Evolutionary conservation across 257 asterid genomes (phyloP).

Genomic region (Solanum appendiculatum): DNA sequence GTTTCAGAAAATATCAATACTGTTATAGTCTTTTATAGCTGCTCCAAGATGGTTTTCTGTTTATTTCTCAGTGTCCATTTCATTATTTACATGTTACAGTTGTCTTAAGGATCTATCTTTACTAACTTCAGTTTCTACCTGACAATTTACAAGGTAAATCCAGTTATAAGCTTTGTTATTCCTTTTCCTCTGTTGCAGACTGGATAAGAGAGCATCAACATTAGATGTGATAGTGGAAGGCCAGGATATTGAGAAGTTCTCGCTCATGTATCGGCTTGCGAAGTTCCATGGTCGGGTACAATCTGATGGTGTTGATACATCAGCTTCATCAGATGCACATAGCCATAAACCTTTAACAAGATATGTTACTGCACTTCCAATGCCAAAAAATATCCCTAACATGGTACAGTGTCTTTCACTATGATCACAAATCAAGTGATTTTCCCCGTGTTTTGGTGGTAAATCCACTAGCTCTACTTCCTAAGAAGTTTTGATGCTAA

Average conservation of each 20-base stretch:
- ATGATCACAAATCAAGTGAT: conserved; percentile 21
- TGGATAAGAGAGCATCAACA: conserved; percentile 42
- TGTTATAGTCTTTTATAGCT: not conserved
- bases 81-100: not conserved
- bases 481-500: not conserved
- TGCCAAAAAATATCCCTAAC: conserved; percentile 54
- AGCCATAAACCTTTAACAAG: conserved; percentile 20
- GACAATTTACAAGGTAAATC: not conserved
- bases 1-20: not conserved
- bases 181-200: conserved; percentile 33
- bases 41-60: not conserved
- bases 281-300: conserved; percentile 51
- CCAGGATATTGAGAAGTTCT: conserved; percentile 56
- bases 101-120: not conserved
- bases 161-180: not conserved
- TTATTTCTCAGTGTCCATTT: not conserved
- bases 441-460: not conserved
- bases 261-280: conserved; percentile 61
- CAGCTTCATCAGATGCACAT: conserved; percentile 19
- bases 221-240: conserved; percentile 41
- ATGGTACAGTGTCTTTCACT: conserved; percentile 46
- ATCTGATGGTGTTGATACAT: conserved; percentile 19
- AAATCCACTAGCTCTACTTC: conserved; percentile 1
- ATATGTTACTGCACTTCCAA: conserved; percentile 49
- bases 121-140: not conserved